phyloP scores from a whole-genome alignment of 2,329 filamentous ascomycete species.

The Alternaria hordeiaustralica region DNA sequence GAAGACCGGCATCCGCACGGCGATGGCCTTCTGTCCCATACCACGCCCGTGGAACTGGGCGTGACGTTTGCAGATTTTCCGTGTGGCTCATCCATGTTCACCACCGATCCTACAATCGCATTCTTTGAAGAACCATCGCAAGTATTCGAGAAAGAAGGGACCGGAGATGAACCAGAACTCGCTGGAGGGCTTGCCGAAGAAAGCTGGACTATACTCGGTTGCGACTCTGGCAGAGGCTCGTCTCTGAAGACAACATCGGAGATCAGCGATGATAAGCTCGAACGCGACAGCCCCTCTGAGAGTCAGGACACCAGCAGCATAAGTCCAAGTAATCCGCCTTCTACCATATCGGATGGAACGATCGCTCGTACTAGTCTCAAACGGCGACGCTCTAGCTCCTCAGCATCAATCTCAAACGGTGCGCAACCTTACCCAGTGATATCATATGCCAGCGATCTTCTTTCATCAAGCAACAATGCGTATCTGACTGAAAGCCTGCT shows the following conservation, averaged over 20 bases:
- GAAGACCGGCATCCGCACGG: background rate
- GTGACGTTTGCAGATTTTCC: constrained; percentile 41
- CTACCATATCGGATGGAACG: constrained; percentile 12
- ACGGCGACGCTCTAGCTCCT: constrained; percentile 32
- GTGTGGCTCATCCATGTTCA: constrained; percentile 22
- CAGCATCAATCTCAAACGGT: constrained; percentile 26
- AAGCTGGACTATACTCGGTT: constrained; percentile 16
- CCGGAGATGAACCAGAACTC: background rate
- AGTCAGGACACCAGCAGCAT: constrained; percentile 1
- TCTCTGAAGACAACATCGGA: constrained; percentile 35
- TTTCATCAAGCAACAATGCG: constrained; percentile 45
- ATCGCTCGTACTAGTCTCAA: constrained; percentile 27
- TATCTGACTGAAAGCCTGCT: constrained; percentile 55
- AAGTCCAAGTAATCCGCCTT: background rate
- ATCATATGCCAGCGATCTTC: constrained; percentile 37
- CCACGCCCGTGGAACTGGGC: constrained; percentile 24
- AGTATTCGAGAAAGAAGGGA: background rate
- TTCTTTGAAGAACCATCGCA: constrained; percentile 6
- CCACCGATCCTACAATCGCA: constrained; percentile 5
- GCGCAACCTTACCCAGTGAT: constrained; percentile 25
- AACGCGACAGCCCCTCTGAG: constrained; percentile 15
- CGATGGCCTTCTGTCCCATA: constrained; percentile 6
- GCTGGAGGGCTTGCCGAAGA: constrained; percentile 20
- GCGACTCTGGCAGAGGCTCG: constrained; percentile 35
- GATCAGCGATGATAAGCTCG: constrained; percentile 20